Conservation (phyloP, 164 flowering plant genomes). For the Paratinospora sagittata region DNA sequence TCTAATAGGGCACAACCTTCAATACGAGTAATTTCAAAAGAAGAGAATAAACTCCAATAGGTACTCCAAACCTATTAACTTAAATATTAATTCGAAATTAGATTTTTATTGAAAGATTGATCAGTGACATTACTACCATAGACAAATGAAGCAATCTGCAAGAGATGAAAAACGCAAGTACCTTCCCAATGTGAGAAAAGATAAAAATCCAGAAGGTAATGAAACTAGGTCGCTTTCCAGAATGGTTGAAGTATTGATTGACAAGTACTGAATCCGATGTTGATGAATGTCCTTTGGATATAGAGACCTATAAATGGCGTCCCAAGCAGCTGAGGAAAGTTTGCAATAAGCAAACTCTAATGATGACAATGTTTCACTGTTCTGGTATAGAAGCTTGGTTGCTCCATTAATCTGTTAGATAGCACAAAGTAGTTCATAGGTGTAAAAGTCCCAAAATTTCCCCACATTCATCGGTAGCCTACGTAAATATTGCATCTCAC, state of each 20-base stretch:
- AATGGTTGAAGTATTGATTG: conserved; percentile 51
- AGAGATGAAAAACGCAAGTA: conserved; percentile 15
- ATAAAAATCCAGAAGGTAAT: conserved; percentile 38
- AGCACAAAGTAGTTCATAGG: not conserved
- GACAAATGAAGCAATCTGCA: conserved; percentile 1
- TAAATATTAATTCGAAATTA: not conserved
- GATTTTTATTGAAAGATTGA: not conserved
- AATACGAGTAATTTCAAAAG: not conserved
- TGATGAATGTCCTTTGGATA: conserved; percentile 20
- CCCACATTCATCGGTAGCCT: not conserved
- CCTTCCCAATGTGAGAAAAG: conserved; percentile 71
- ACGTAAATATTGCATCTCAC: too few species aligned
- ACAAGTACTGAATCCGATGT: conserved; percentile 45
- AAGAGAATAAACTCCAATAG: not conserved
- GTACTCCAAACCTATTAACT: not conserved
- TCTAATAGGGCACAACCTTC: too few species aligned
- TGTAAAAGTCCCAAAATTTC: not conserved
- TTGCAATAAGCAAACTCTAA: conserved; percentile 70
- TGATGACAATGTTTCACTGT: conserved; percentile 44
- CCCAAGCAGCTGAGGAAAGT: conserved; percentile 36
- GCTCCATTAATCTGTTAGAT: conserved; percentile 57
- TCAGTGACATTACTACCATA: conserved; percentile 1
- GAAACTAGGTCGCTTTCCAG: conserved; percentile 27
- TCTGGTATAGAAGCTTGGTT: conserved; percentile 63
- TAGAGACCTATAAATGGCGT: conserved; percentile 52